Evolutionary conservation across 2,329 filamentous ascomycete species (phyloP), one percentile per base, ranked within the genome.

Genomic region (Penicillium sp.): DNA sequence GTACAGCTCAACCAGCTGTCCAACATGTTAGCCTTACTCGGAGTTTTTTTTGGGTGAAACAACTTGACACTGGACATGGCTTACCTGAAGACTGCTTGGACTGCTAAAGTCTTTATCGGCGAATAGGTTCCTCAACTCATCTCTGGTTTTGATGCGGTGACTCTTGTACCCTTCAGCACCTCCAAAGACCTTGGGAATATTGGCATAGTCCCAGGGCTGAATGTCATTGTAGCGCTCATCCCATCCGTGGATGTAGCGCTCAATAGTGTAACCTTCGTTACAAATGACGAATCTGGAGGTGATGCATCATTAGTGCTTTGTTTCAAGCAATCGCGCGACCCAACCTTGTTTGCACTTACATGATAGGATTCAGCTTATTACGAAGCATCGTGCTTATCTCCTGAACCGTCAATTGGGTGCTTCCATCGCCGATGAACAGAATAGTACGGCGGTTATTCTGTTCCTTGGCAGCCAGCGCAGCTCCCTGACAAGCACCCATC

Each of bases 261-360:
- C 93, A 75, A 96, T 95, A 10, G 92, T 95, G 79, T 91, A 96
- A 12, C 93, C 93, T 44, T 93, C 87, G 75, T 96, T 96, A 83
- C 91, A 92, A 68, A 96, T 89, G 65, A 95, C 84, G 75, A 96
- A 94, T 65, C 75, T 77, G 30, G 8, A 17, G 10, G 22, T 50
- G 24, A 24, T 13, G 4, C 7, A 35, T 59, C 4, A 56, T 53
- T 26, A 60, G 33, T 4, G 37, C 30, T 26, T 26, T 19, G n/a
- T 22, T 19, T 44, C 7, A 33, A 17, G 30, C 10, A 17, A 44
- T 45, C 28, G 10, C 19, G 19, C 8, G 22, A 30, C 13, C 51
- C 12, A 4, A 12, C 3, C 13, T 8, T 24, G 13, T 19, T 30
- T 22, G 22, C 24, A 80, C 86, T 81, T 79, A 90, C 84, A 96